A percentile compares a stretch with the other conserved stretches of the same genome.
phyloP scores from a whole-genome alignment of 2,329 filamentous ascomycete genomes.

The Aureobasidium sp. region DNA sequence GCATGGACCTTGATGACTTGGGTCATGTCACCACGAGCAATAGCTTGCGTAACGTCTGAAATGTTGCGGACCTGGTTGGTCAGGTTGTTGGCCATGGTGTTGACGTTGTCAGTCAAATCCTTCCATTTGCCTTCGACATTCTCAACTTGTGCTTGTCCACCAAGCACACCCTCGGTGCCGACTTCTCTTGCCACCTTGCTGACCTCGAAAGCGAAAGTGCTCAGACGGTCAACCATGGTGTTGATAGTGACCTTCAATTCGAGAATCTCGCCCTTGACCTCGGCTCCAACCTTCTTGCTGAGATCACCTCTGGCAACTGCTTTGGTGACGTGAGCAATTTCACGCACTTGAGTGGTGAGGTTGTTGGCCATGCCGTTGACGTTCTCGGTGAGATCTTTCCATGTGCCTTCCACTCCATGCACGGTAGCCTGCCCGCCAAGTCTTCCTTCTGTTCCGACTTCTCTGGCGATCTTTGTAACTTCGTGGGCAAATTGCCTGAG shows the following conservation, averaged over 20 bases:
- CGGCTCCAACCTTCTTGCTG: constrained; percentile 46
- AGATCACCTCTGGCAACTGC: constrained; percentile 47
- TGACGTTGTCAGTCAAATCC: constrained; percentile 60
- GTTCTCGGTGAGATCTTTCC: constrained; percentile 49
- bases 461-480: constrained; percentile 46
- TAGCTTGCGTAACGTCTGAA: constrained; percentile 88
- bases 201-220: constrained; percentile 58
- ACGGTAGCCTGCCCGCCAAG: constrained; percentile 47
- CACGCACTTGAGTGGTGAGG: constrained; percentile 45
- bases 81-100: constrained; percentile 60
- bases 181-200: constrained; percentile 60
- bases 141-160: constrained; percentile 57
- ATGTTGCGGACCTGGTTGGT: constrained; percentile 74
- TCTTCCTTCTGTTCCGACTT: constrained; percentile 47
- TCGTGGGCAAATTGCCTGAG: constrained; percentile 47
- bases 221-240: constrained; percentile 59
- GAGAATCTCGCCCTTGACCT: constrained; percentile 46
- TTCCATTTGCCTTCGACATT: constrained; percentile 63
- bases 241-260: constrained; percentile 78
- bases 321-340: constrained; percentile 48
- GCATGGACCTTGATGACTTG: constrained; percentile 93
- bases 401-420: constrained; percentile 47
- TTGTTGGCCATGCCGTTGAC: constrained; percentile 50
- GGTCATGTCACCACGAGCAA: constrained; percentile 91
- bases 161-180: constrained; percentile 57